Conservation (phyloP, 768 basidiomycete species). For the Leucocoprinus leucothites region DNA sequence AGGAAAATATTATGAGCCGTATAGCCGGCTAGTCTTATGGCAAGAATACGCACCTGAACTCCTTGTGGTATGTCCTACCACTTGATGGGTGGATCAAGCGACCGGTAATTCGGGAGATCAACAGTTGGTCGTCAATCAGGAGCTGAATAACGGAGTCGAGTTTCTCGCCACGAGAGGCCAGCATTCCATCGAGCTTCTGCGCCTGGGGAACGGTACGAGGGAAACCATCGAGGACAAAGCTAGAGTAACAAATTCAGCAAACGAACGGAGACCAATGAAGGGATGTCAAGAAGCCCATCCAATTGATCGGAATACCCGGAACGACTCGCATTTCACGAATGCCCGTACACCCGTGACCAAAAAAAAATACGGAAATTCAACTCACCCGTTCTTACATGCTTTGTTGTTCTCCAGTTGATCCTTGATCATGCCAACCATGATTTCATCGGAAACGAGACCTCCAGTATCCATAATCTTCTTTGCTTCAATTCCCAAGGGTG, state of each 20-base stretch:
- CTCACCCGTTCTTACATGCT: slow-evolving; percentile 93
- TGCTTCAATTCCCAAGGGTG: slow-evolving; percentile 83
- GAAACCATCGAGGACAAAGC: slow-evolving; percentile 99
- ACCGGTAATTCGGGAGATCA: slow-evolving; percentile 97
- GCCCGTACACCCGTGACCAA: not conserved
- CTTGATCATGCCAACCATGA: slow-evolving; percentile 97
- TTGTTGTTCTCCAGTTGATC: slow-evolving; percentile 92
- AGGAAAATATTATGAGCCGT: slow-evolving; percentile 11
- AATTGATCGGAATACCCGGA: slow-evolving; percentile 7
- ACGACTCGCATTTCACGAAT: not conserved
- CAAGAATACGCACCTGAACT: slow-evolving; percentile 73
- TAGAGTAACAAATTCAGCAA: slow-evolving; percentile 28
- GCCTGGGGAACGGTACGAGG: slow-evolving; percentile 97
- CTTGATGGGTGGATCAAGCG: slow-evolving; percentile 87
- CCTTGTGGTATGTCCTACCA: slow-evolving; percentile 91
- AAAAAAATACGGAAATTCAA: not conserved
- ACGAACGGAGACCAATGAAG: slow-evolving; percentile 12
- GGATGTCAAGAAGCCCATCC: slow-evolving; percentile 9
- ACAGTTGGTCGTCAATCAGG: slow-evolving; percentile 87
- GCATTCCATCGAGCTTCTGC: slow-evolving; percentile 93
- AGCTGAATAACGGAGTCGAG: slow-evolving; percentile 93
- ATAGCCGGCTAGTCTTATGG: not conserved
- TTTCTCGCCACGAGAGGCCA: slow-evolving; percentile 75
- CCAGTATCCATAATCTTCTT: slow-evolving; percentile 99
- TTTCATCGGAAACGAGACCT: slow-evolving; percentile 93